Evolutionary conservation across 2,329 filamentous ascomycete genomes (phyloP).

Genomic region (Penicillium sp.): DNA sequence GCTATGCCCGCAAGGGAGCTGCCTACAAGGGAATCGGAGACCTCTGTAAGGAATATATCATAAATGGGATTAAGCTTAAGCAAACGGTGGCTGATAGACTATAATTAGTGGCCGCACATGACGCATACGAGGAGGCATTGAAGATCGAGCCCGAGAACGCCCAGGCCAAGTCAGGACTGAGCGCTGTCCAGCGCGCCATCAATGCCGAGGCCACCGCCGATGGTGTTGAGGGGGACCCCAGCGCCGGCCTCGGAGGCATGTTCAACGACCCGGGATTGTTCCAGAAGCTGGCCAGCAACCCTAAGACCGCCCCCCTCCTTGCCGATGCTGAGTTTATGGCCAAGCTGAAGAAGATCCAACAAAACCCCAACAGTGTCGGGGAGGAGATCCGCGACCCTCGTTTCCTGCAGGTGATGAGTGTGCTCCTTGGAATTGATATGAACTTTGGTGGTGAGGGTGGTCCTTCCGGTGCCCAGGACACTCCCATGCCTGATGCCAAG

Average conservation of each 20-base stretch:
- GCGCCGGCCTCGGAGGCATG: slow-evolving; percentile 79
- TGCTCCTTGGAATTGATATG: slow-evolving; percentile 92
- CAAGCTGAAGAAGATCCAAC: slow-evolving; percentile 78
- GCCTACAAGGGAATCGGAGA: slow-evolving; percentile 87
- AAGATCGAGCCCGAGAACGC: slow-evolving; percentile 90
- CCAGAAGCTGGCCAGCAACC: slow-evolving; percentile 87
- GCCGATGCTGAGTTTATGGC: slow-evolving; percentile 84
- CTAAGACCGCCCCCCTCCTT: slow-evolving; percentile 82
- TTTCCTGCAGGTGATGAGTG: slow-evolving; percentile 91
- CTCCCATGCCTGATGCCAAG: slow-evolving; percentile 72
- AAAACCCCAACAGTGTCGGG: slow-evolving; percentile 76
- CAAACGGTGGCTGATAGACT: background rate
- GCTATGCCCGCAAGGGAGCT: slow-evolving; percentile 89
- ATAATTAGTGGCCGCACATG: slow-evolving; percentile 66
- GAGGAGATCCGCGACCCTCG: slow-evolving; percentile 84
- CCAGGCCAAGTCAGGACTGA: slow-evolving; percentile 84
- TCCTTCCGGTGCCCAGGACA: slow-evolving; percentile 55
- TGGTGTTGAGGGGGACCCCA: slow-evolving; percentile 63
- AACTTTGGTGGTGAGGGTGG: slow-evolving; percentile 58
- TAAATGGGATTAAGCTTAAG: background rate
- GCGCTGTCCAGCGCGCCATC: slow-evolving; percentile 83
- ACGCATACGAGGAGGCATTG: slow-evolving; percentile 91
- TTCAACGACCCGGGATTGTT: slow-evolving; percentile 91
- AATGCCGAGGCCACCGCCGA: slow-evolving; percentile 69
- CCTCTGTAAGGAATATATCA: slow-evolving; percentile 50